Evolutionary conservation across 805 yeast genomes (phyloP).

Genomic region (Candida awuae): DNA sequence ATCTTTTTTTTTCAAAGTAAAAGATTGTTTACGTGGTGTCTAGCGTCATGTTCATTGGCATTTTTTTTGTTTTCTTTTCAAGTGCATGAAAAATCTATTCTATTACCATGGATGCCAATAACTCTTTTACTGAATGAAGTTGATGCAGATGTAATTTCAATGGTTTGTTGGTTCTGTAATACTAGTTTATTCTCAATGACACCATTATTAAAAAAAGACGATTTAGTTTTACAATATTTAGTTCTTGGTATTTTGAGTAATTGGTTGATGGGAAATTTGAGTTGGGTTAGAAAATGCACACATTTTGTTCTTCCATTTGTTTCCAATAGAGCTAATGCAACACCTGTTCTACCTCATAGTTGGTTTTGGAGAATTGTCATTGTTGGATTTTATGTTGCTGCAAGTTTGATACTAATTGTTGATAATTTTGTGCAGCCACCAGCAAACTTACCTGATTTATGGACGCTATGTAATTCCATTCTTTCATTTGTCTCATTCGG

Average conservation of each 20-base stretch:
- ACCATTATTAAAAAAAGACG: slow-evolving; percentile 78
- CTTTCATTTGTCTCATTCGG: slow-evolving; percentile 70
- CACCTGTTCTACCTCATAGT: slow-evolving; percentile 39
- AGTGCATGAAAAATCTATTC: slow-evolving; percentile 89
- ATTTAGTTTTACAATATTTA: slow-evolving; percentile 62
- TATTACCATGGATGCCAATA: slow-evolving; percentile 82
- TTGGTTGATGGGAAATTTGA: slow-evolving; percentile 68
- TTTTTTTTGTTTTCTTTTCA: slow-evolving; percentile 89
- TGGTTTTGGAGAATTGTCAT: slow-evolving; percentile 45
- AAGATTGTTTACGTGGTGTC: slow-evolving; percentile 55
- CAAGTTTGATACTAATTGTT: slow-evolving; percentile 42
- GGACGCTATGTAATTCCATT: slow-evolving; percentile 70
- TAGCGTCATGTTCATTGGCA: slow-evolving; percentile 77
- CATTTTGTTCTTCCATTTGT: slow-evolving; percentile 19
- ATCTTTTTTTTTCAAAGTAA: slow-evolving; percentile 46
- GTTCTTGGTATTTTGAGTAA: slow-evolving; percentile 57
- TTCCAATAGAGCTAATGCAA: slow-evolving; percentile 22
- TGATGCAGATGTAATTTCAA: slow-evolving; percentile 53
- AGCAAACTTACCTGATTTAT: slow-evolving; percentile 64
- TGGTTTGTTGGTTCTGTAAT: slow-evolving; percentile 83
- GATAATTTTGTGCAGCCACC: slow-evolving; percentile 52
- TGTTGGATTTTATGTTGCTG: slow-evolving; percentile 43
- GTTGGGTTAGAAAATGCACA: slow-evolving; percentile 39
- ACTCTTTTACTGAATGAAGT: slow-evolving; percentile 54
- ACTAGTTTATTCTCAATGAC: slow-evolving; percentile 78